These are phyloP conservation scores for Pharnaceum exiguum DNA, from an alignment of 148 eudicot genomes.

Conservation along the genomic window DNA sequence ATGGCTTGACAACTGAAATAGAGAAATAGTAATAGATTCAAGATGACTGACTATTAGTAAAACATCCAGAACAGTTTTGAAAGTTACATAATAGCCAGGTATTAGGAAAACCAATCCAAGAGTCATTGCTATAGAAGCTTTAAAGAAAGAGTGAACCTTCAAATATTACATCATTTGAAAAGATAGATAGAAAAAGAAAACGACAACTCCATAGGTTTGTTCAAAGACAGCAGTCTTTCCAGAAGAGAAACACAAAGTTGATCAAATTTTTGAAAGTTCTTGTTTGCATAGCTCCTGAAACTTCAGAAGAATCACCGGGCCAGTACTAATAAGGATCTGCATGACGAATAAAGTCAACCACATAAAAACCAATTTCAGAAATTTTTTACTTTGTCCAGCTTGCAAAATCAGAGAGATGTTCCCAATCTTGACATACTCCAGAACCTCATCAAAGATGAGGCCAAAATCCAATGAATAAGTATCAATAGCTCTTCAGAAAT, in stretches of 20 bases:
- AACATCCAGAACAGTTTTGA: constrained; percentile 28
- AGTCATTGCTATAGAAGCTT: constrained; percentile 21
- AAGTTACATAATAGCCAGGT: constrained; percentile 23
- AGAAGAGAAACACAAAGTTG: constrained; percentile 40
- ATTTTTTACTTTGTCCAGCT: constrained; percentile 19
- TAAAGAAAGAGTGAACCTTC: constrained; percentile 24
- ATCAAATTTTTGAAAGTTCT: constrained; percentile 51
- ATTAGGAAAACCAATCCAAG: constrained; percentile 16
- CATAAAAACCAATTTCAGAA: constrained; percentile 41
- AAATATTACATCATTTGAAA: constrained; percentile 35
- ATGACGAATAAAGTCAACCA: constrained; percentile 57
- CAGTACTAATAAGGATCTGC: constrained; percentile 80
- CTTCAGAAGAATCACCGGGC: constrained; percentile 85
- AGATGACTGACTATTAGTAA: constrained; percentile 19
- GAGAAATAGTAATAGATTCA: constrained; percentile 9
- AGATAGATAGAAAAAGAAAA: constrained; percentile 22
- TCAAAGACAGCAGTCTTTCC: constrained; percentile 32
- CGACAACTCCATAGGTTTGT: constrained; percentile 31
- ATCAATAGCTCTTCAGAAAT: too few relatives aligned
- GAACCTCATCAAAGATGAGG: neutral
- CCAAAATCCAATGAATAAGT: neutral
- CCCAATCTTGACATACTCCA: neutral
- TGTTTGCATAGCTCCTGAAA: constrained; percentile 75
- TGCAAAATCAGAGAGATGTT: constrained; percentile 9
- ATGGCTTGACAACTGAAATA: neutral